Evolutionary conservation across 805 yeast species (phyloP).

Genomic region (Candida koratica): DNA sequence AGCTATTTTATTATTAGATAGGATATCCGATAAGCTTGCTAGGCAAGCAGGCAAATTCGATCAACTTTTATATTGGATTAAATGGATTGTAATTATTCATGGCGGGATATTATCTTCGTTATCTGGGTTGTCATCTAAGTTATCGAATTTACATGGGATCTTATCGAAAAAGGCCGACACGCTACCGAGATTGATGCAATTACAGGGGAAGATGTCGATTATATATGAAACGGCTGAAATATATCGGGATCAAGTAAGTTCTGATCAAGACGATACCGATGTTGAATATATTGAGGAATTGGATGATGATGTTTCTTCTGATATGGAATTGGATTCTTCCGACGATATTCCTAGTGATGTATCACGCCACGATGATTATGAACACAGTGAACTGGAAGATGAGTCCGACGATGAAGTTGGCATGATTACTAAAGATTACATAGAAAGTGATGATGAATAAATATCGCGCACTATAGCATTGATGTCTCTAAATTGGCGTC

Average conservation of each 20-base stretch:
- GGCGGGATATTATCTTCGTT: slow-evolving; percentile 48
- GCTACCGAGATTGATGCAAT: slow-evolving; percentile 47
- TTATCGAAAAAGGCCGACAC: slow-evolving; percentile 47
- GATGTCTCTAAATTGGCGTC: slow-evolving; percentile 41
- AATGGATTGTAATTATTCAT: slow-evolving; percentile 53
- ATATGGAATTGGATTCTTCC: slow-evolving; percentile 10
- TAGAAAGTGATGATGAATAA: slow-evolving; percentile 7
- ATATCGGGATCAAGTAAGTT: slow-evolving; percentile 20
- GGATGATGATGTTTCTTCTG: slow-evolving; percentile 37
- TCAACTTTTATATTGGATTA: slow-evolving; percentile 51
- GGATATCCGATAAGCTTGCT: slow-evolving; percentile 49
- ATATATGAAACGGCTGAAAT: slow-evolving; percentile 42
- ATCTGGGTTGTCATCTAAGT: slow-evolving; percentile 40
- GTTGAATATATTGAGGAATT: slow-evolving; percentile 74
- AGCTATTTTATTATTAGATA: slow-evolving; percentile 48
- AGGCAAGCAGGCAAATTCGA: slow-evolving; percentile 50
- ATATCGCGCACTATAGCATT: neutral
- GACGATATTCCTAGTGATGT: slow-evolving; percentile 7
- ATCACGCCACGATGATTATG: slow-evolving; percentile 19
- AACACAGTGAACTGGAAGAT: slow-evolving; percentile 5
- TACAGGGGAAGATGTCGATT: slow-evolving; percentile 48
- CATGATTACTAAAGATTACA: slow-evolving; percentile 9
- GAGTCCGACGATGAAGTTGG: slow-evolving; percentile 11
- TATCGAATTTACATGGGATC: slow-evolving; percentile 45
- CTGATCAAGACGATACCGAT: slow-evolving; percentile 39